A percentile compares a stretch with the other conserved stretches of the same genome.
Conservation (phyloP, 257 asterid species). For the Lithospermum erythrorhizon region DNA sequence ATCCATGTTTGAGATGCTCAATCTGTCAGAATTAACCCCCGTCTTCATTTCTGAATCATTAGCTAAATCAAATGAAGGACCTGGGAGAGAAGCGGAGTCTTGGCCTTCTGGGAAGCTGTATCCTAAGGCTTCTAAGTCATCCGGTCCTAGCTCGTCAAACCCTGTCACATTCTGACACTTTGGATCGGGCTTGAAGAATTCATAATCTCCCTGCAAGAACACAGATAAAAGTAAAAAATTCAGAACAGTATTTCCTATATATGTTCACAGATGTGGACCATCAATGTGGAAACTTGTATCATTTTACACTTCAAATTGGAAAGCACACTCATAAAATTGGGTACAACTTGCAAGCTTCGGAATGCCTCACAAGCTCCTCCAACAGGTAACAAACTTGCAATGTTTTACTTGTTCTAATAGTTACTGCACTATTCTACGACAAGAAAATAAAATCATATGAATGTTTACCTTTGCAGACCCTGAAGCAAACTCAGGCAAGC, state of each 20-base stretch:
- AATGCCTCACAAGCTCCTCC: too few species aligned
- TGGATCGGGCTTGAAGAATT: conserved; percentile 35
- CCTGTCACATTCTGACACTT: conserved; percentile 52
- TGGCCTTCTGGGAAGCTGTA: too few species aligned
- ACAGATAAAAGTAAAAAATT: conserved; percentile 2
- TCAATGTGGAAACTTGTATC: too few species aligned
- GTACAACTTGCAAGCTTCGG: too few species aligned
- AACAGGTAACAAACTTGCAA: too few species aligned
- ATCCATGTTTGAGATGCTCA: conserved; percentile 34
- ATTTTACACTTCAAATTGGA: too few species aligned
- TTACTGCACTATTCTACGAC: not conserved
- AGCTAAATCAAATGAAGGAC: conserved; percentile 39
- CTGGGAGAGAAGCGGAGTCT: too few species aligned
- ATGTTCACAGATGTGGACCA: too few species aligned
- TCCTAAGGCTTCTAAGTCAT: conserved; percentile 39
- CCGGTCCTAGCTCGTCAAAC: conserved; percentile 73
- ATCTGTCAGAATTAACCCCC: conserved; percentile 36
- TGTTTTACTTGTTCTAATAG: too few species aligned
- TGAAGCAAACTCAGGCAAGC: conserved; percentile 27
- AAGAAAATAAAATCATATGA: not conserved
- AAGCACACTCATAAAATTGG: too few species aligned
- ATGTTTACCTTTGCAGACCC: conserved; percentile 18
- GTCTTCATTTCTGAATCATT: conserved; percentile 36
- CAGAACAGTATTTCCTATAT: too few species aligned
- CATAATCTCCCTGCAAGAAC: conserved; percentile 41